Evolutionary conservation across 768 basidiomycete genomes (phyloP).

Genomic region (Boletus subcaerulescens): DNA sequence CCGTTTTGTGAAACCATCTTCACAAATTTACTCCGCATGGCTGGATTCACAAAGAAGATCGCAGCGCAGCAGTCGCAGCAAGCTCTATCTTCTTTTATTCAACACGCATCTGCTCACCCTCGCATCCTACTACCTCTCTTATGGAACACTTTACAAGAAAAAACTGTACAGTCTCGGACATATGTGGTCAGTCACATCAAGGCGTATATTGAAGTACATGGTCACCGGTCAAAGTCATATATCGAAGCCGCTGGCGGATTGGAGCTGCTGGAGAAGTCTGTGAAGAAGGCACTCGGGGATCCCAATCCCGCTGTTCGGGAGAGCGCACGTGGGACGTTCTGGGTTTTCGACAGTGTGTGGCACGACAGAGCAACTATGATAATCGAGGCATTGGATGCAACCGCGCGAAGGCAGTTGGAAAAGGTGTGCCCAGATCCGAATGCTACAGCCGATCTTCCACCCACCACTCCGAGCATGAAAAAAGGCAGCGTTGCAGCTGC

Average conservation of each 20-base stretch:
- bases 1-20: constrained; percentile 75
- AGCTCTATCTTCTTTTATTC: constrained; percentile 64
- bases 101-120: constrained; percentile 67
- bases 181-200: constrained; percentile 70
- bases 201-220: constrained; percentile 73
- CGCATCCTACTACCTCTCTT: constrained; percentile 67
- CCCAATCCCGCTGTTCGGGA: constrained; percentile 79
- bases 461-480: constrained; percentile 59
- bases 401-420: constrained; percentile 78
- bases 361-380: constrained; percentile 61
- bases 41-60: constrained; percentile 90
- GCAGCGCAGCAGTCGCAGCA: constrained; percentile 83
- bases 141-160: constrained; percentile 70
- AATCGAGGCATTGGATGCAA: constrained; percentile 62
- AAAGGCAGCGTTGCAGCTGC: constrained; percentile 83
- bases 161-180: constrained; percentile 70
- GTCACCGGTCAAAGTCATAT: constrained; percentile 51
- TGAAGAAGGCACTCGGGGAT: constrained; percentile 75
- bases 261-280: constrained; percentile 68
- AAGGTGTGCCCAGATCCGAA: constrained; percentile 72
- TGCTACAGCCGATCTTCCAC: constrained; percentile 37
- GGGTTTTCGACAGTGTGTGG: constrained; percentile 80
- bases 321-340: constrained; percentile 67
- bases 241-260: constrained; percentile 70
- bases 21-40: constrained; percentile 79